Base-by-base conservation (phyloP, 2,329 filamentous ascomycete species). In the Colletotrichum brevisporum region DNA sequence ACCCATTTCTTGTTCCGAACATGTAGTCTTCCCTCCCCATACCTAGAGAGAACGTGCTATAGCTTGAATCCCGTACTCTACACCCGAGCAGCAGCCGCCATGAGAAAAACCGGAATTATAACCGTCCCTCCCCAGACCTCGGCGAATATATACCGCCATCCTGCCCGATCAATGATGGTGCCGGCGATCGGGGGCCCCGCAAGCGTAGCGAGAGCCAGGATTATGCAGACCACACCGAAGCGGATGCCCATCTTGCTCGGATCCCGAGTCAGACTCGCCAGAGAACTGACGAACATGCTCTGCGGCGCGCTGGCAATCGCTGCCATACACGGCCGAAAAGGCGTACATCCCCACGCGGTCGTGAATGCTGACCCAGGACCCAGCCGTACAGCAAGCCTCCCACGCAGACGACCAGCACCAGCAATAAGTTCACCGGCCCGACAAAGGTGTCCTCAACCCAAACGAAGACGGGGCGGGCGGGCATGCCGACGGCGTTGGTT, bases 401-500 rank as follows among this genome's bases (percentile, higher is more conserved):
- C 0, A 83, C 81, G 0, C 84, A 81, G 2, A 86, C 70, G 15
- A 88, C 79, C 0, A 82, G 82, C 0, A 88, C 83, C 15, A 89
- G 83, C 18, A 89, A 83, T 0, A 84, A 83, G 71, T 89, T 90
- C 36, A 90, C 80, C 0, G 87, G 82, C 0, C 89, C 89, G 26
- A 85, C 79, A 57, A n/a, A 45, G 15, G 10, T 13, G 50, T 27
- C 50, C 3, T 24, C 50, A 3, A 52, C 1, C 50, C 21, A 26
- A 9, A 24, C 50, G 4, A 27, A 16, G 10, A 52, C 9, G 21
- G 21, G 21, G 21, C 90, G 85, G 6, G 85, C 86, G 0, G 87
- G 76, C 1, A 91, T 81, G 0, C 88, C 88, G 15, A 89, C 78
- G 6, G 83, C 88, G 72, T 90, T 91, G 16, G 89, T 83, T 27